Evolutionary conservation across 495 filamentous ascomycete genomes (phyloP).

Genomic region (Oidiodendron maius): DNA sequence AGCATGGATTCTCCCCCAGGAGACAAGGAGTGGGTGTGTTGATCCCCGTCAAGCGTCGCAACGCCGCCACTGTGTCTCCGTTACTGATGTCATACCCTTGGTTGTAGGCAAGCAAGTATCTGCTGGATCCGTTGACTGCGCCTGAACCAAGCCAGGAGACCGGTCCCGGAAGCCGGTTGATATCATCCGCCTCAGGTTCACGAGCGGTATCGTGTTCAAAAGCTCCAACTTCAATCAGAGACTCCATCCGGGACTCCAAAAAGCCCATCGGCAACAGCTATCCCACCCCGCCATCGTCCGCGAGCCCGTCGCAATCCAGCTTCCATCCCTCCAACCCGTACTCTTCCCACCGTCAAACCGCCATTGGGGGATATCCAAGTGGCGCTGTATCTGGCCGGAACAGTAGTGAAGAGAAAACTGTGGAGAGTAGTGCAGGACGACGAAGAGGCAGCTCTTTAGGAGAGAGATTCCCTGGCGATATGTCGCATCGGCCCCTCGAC

Average conservation of each 20-base stretch:
- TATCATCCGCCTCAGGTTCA: slow-evolving; percentile 25
- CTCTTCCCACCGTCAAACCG: slow-evolving; percentile 14
- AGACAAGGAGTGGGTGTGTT: slow-evolving; percentile 35
- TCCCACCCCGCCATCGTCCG: slow-evolving; percentile 29
- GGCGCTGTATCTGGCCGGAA: slow-evolving; percentile 4
- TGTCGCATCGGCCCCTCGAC: slow-evolving; percentile 56
- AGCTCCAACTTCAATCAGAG: background rate
- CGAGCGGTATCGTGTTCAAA: slow-evolving; percentile 13
- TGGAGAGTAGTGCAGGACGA: slow-evolving; percentile 9
- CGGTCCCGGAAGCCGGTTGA: slow-evolving; percentile 42
- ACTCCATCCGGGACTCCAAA: too few species aligned
- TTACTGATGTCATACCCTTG: slow-evolving; percentile 1
- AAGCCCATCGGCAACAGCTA: slow-evolving; percentile 7
- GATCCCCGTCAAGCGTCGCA: too few species aligned
- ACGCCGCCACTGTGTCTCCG: too few species aligned
- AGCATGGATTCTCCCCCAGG: slow-evolving; percentile 28
- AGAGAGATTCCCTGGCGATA: slow-evolving; percentile 54
- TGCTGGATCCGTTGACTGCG: slow-evolving; percentile 52
- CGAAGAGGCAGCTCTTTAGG: slow-evolving; percentile 44
- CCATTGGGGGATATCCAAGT: slow-evolving; percentile 13
- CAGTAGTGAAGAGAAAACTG: slow-evolving; percentile 4
- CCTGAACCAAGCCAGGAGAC: slow-evolving; percentile 48
- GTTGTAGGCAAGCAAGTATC: slow-evolving; percentile 43
- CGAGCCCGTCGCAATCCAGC: slow-evolving; percentile 25
- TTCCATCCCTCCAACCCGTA: slow-evolving; percentile 26